Base-by-base conservation (phyloP, 768 basidiomycete genomes). In the Russula emetica region DNA sequence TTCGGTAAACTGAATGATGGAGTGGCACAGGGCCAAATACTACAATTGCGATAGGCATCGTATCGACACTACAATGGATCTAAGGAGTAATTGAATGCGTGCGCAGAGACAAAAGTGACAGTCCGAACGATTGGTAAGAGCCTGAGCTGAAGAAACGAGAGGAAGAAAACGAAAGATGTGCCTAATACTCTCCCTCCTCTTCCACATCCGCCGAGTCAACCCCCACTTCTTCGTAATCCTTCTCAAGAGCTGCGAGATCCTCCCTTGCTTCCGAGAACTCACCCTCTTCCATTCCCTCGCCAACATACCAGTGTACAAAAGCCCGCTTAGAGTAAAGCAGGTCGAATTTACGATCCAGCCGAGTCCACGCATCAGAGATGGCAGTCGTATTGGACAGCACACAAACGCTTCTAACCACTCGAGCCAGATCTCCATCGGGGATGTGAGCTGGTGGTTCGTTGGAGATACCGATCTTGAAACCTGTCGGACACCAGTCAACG, bases 181-280 rank as follows among this genome's bases (percentile, higher is more conserved):
- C 64, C 69, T 76, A 81, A 71, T 81, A 81, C 72, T 81, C 80
- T 67, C 76, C 80, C 49, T 69, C 78, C 63, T 83, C 83, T 74
- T 83, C 80, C 28, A 64, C 77, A 53, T 82, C 80, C 6, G 77
- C 81, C 30, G 80, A 79, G 68, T 77, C 76, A 61, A 76, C 77
- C 54, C 85, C 83, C 66, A 87, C 93, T 74, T 97, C 92, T 75
- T 93, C 92, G 71, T 94, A 94, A 69, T 94, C 93, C 76, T 94
- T 97, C 82, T 98, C 96, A 57, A 99, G 86, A 16, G 96, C 96
- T 16, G 96, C 96, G 62, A 99, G 87, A 75, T 99, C 96, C 79
- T 99, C 96, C 66, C 96, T 88, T 26, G 96, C 96, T 79, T 97
- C 96, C 24, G 94, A 95, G 80, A 98, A 98, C 79, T 99, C 96